Percentiles rank a stretch among this genome's conserved stretches.
phyloP scores from a whole-genome alignment of 1,284 basidiomycete species.

The Neonothopanus nambi region DNA sequence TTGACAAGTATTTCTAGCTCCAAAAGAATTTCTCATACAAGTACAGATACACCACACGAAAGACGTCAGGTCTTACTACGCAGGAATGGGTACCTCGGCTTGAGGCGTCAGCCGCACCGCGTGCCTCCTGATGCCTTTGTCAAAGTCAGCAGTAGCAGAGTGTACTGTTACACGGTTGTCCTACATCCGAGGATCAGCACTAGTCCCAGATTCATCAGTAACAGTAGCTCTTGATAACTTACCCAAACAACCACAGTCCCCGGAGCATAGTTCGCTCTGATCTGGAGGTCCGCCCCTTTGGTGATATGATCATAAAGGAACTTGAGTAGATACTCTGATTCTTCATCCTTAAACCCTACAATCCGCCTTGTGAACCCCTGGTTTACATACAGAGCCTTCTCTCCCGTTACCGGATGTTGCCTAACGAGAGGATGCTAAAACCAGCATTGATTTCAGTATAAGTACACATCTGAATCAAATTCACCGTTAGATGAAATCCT shows the following conservation, averaged over 20 bases:
- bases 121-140: constrained; percentile 42
- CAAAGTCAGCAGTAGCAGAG: constrained; percentile 48
- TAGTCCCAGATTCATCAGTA: neutral
- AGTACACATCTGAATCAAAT: neutral
- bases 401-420: constrained; percentile 64
- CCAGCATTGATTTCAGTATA: too few relatives aligned
- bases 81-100: constrained; percentile 49
- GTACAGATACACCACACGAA: too few relatives aligned
- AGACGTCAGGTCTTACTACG: constrained; percentile 1
- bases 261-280: constrained; percentile 36
- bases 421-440: constrained; percentile 51
- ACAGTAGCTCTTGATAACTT: constrained; percentile 5
- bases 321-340: constrained; percentile 64
- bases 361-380: constrained; percentile 63
- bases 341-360: constrained; percentile 68
- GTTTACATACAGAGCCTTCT: constrained; percentile 68
- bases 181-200: constrained; percentile 24
- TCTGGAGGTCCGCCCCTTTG: constrained; percentile 41
- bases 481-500: neutral
- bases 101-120: constrained; percentile 55
- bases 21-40: too few relatives aligned
- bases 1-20: too few relatives aligned
- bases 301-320: constrained; percentile 33
- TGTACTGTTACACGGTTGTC: constrained; percentile 55
- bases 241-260: constrained; percentile 44